Evolutionary conservation across 2,329 filamentous ascomycete genomes (phyloP).

Genomic region (Neopestalotiopsis rosae): DNA sequence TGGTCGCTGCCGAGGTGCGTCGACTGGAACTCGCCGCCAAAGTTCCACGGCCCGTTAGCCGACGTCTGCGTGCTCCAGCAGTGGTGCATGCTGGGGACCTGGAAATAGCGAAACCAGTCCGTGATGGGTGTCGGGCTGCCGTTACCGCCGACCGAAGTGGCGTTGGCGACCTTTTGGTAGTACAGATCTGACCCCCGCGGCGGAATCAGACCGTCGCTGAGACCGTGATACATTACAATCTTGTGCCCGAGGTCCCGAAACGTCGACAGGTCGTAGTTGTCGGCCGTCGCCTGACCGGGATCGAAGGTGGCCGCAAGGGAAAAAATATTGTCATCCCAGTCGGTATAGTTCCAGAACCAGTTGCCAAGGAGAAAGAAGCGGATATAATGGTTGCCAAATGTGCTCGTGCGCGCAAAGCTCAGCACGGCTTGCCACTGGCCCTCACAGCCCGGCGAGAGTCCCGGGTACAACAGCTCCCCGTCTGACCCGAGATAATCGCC

Average conservation of each 20-base stretch:
- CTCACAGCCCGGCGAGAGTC: slow-evolving; percentile 54
- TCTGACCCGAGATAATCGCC: slow-evolving; percentile 29
- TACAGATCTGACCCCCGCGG: slow-evolving; percentile 40
- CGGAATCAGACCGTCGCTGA: slow-evolving; percentile 46
- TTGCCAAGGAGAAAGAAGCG: slow-evolving; percentile 48
- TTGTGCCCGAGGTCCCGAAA: slow-evolving; percentile 47
- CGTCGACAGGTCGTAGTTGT: slow-evolving; percentile 42
- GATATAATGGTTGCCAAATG: slow-evolving; percentile 40
- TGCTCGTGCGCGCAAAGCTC: slow-evolving; percentile 36
- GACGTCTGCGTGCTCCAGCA: slow-evolving; percentile 39
- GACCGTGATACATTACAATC: slow-evolving; percentile 53
- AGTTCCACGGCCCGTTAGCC: slow-evolving; percentile 47
- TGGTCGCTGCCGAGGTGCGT: slow-evolving; percentile 32
- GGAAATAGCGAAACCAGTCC: slow-evolving; percentile 58
- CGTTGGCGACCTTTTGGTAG: slow-evolving; percentile 36
- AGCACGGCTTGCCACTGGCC: slow-evolving; percentile 38
- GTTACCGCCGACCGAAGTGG: slow-evolving; percentile 31
- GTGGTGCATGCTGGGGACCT: slow-evolving; percentile 60
- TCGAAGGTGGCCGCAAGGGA: slow-evolving; percentile 37
- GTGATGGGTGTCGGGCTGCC: slow-evolving; percentile 40
- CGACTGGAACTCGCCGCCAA: slow-evolving; percentile 39
- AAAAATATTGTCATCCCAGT: slow-evolving; percentile 39
- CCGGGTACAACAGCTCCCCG: slow-evolving; percentile 45
- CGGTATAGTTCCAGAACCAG: slow-evolving; percentile 39
- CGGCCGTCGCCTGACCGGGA: slow-evolving; percentile 44